phyloP scores from a whole-genome alignment of 2,329 filamentous ascomycete species.

The Botrytis porri region DNA sequence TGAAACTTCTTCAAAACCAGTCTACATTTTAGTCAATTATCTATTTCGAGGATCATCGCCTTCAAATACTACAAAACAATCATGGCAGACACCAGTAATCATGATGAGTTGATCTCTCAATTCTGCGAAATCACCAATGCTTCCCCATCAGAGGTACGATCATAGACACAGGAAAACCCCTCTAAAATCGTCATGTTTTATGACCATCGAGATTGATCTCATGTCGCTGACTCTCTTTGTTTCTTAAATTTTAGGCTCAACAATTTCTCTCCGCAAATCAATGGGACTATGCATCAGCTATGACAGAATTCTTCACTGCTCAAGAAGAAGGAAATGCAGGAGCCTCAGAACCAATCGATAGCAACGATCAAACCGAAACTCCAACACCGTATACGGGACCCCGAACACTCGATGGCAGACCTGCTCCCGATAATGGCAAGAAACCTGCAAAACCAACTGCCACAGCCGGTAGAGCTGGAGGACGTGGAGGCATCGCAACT shows the following conservation, averaged over 20 bases:
- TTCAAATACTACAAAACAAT: slow-evolving; percentile 36
- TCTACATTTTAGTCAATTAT: neutral
- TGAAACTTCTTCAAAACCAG: neutral
- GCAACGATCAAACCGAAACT: slow-evolving; percentile 36
- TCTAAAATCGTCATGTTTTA: neutral
- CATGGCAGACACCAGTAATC: slow-evolving; percentile 39
- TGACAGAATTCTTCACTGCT: slow-evolving; percentile 59
- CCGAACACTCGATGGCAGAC: slow-evolving; percentile 60
- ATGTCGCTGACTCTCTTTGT: neutral
- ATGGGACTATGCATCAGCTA: slow-evolving; percentile 65
- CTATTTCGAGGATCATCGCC: neutral
- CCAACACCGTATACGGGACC: slow-evolving; percentile 53
- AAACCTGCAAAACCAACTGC: slow-evolving; percentile 23
- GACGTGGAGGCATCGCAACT: slow-evolving; percentile 54
- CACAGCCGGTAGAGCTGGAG: slow-evolving; percentile 26
- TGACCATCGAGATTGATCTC: neutral
- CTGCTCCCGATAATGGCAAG: slow-evolving; percentile 44
- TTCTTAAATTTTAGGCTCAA: slow-evolving; percentile 52
- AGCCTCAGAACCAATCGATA: slow-evolving; percentile 44
- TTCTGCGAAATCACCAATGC: slow-evolving; percentile 57
- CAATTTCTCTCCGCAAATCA: slow-evolving; percentile 62
- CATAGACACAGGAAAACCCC: too few relatives aligned
- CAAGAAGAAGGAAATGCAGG: slow-evolving; percentile 50
- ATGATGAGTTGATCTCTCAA: slow-evolving; percentile 48
- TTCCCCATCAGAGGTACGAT: slow-evolving; percentile 46